Evolutionary conservation across 2,329 filamentous ascomycete genomes (phyloP).

Genomic region (Penicillium sp.): DNA sequence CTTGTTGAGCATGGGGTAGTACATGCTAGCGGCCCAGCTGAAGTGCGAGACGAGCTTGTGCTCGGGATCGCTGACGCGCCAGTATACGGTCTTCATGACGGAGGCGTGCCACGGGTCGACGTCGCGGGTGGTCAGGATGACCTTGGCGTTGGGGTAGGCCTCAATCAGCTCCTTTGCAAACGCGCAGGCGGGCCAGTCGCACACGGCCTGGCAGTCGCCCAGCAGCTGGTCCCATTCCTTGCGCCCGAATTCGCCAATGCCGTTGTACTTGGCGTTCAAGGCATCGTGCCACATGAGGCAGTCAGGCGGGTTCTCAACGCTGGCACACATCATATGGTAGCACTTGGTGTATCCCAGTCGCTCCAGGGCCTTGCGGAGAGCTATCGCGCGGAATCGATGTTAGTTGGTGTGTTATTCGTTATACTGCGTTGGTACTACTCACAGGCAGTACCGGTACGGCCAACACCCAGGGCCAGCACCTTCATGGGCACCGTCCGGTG

Average conservation of each 20-base stretch:
- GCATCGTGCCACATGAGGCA: constrained; percentile 72
- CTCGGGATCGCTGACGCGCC: constrained; percentile 67
- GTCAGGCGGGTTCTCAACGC: constrained; percentile 68
- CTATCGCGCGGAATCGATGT: constrained; percentile 35
- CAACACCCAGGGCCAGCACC: constrained; percentile 69
- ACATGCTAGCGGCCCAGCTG: constrained; percentile 68
- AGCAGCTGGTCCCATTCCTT: constrained; percentile 71
- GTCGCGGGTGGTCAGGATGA: constrained; percentile 67
- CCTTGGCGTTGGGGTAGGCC: constrained; percentile 72
- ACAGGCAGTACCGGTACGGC: constrained; percentile 72
- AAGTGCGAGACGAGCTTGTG: constrained; percentile 57
- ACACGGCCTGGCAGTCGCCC: constrained; percentile 66
- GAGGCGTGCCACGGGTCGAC: constrained; percentile 66
- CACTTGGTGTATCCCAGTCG: constrained; percentile 68
- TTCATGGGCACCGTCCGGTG: constrained; percentile 70
- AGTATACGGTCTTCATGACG: constrained; percentile 68
- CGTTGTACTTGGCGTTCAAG: constrained; percentile 63
- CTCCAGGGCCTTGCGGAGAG: constrained; percentile 66
- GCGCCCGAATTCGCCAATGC: constrained; percentile 63
- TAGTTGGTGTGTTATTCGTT: constrained; percentile 1
- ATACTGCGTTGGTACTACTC: constrained; percentile 32
- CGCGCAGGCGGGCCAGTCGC: constrained; percentile 68
- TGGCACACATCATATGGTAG: constrained; percentile 74
- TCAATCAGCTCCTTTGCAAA: constrained; percentile 71
- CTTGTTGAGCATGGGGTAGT: constrained; percentile 70